Evolutionary conservation across 108 stramenopile species (phyloP).

Genomic region (Cyclotella baltica): DNA sequence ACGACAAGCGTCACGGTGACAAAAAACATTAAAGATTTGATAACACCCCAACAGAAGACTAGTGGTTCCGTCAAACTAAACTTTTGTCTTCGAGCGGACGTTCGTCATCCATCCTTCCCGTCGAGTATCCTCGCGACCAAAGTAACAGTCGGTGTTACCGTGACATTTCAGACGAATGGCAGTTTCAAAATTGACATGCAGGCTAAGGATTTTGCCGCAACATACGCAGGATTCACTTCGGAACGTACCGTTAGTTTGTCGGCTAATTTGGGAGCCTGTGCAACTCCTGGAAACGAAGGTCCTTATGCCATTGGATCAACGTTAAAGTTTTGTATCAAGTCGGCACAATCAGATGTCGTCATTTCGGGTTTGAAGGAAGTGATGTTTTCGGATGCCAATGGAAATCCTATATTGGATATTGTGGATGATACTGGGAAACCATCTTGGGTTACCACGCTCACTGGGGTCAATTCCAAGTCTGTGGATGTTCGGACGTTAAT

Average conservation of each 20-base stretch:
- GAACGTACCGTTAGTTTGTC: not conserved
- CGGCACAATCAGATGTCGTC: not conserved
- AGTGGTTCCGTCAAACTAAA: not conserved
- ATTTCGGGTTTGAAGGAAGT: not conserved
- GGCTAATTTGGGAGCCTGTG: not conserved
- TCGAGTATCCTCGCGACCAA: not conserved
- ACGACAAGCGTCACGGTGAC: not conserved
- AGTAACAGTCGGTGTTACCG: not conserved
- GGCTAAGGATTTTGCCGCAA: not conserved
- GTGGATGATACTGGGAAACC: not conserved
- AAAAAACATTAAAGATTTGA: not conserved
- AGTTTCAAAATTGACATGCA: not conserved
- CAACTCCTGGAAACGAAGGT: not conserved
- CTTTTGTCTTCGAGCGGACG: not conserved
- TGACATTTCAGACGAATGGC: not conserved
- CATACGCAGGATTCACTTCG: not conserved
- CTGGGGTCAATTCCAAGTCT: not conserved
- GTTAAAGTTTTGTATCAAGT: not conserved
- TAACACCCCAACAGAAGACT: not conserved
- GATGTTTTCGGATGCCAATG: not conserved
- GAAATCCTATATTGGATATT: not conserved
- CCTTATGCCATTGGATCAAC: conserved; percentile 2
- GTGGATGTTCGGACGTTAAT: not conserved
- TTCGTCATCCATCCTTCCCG: not conserved
- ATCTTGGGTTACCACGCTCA: not conserved